Base-by-base conservation (phyloP, 352 stramenopile genomes). In the Phytopythium helicoides region DNA sequence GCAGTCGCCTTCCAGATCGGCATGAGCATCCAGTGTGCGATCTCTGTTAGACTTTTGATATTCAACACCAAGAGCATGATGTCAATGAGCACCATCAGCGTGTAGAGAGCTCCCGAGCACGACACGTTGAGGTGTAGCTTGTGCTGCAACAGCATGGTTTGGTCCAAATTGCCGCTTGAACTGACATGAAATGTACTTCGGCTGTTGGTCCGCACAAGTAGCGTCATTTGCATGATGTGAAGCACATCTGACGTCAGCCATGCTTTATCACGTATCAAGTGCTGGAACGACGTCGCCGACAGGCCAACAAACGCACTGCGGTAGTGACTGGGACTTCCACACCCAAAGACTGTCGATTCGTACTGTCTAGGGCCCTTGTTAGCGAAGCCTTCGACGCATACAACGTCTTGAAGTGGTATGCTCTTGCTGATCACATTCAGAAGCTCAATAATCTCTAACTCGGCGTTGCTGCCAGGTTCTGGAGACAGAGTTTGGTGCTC, bases 361-460 rank as follows among this genome's bases (percentile, higher is more conserved):
- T 79, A 66, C 18, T 23, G 26, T 2, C 59, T 62, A 3, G 52
- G 18, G 5, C 62, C 68, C 26, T 52, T 65, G 9, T 21, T 52
- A 6, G 50, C 53, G 33, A 88, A 79, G 5, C 64, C 74, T 44
- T 83, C 72, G 35, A 85, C 70, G 39, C 77, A 88, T 4, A 76
- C 62, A 23, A 79, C 56, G 1, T 47, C 47, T 1, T 54, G 73
- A 6, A 81, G 52, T 6, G 74, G 77, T 1, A 59, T 58, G 33
- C 77, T 85, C 52, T 70, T 71, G 63, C 70, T 75, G 57, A 88
- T 76, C 26, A 88, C 72, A n/a, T 71, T 52, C 0, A 88, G 53
- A 3, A 88, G 44, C 22, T 68, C 55, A 11, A 77, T 54, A 0
- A 83, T 50, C 36, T 79, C 72, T 0, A 54, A 49, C 23, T 88